Percentiles rank a stretch among this genome's conserved stretches.
These are phyloP conservation scores for Chondrus crispus DNA, from an alignment of 23 red algal species.

Conservation along the genomic window DNA sequence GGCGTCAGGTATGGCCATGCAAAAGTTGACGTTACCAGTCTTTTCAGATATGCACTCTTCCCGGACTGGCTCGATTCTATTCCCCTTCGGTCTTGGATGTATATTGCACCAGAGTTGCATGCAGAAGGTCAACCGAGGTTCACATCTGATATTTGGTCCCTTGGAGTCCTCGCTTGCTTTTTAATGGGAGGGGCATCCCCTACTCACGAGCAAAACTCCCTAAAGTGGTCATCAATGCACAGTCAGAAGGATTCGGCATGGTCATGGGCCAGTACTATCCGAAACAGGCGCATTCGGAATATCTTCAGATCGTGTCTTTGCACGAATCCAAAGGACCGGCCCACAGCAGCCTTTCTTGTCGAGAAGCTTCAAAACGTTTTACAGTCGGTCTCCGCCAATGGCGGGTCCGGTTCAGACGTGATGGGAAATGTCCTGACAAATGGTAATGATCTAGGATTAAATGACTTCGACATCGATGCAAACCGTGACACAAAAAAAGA, in stretches of 20 bases:
- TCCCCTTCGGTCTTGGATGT: background rate
- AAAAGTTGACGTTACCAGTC: constrained; percentile 37
- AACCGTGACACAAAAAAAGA: too few relatives aligned
- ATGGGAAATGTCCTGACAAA: too few relatives aligned
- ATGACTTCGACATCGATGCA: too few relatives aligned
- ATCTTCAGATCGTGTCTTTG: constrained; percentile 19
- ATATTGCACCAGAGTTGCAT: constrained; percentile 23
- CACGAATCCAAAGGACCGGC: background rate
- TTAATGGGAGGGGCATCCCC: background rate
- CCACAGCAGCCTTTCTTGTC: constrained; percentile 16
- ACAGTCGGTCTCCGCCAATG: background rate
- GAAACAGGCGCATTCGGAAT: background rate
- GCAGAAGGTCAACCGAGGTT: constrained; percentile 4
- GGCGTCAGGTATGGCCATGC: constrained; percentile 19
- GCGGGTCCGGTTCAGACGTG: too few relatives aligned
- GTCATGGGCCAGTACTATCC: background rate
- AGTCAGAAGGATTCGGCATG: background rate
- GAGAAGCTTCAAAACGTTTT: background rate
- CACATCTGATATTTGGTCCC: constrained; percentile 37
- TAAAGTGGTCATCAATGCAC: background rate
- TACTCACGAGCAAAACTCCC: background rate
- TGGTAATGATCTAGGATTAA: too few relatives aligned
- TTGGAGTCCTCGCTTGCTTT: constrained; percentile 48
- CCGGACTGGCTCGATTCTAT: background rate
- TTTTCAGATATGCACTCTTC: background rate